These are phyloP conservation scores for Rhizopogon vesiculosus DNA, from an alignment of 768 basidiomycete species.

Conservation along the genomic window DNA sequence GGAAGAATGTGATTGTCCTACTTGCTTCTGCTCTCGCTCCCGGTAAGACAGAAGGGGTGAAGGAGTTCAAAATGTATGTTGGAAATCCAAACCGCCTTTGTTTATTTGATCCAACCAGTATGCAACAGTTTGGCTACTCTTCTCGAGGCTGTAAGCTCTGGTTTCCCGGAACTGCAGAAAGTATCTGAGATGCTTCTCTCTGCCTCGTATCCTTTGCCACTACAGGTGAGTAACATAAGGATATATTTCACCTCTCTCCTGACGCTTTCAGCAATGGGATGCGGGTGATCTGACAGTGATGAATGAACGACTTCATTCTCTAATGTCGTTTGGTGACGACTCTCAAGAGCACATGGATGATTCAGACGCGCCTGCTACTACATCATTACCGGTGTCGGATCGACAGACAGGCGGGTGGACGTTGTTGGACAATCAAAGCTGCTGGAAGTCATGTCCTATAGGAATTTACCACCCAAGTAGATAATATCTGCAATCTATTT, in stretches of 20 bases:
- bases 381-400: neutral
- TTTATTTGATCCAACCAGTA: constrained; percentile 1
- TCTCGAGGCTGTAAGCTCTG: constrained; percentile 14
- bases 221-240: constrained; percentile 11
- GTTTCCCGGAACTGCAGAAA: constrained; percentile 14
- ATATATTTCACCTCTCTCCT: neutral
- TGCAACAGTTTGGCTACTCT: constrained; percentile 18
- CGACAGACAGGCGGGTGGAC: constrained; percentile 46
- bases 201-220: neutral
- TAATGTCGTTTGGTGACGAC: constrained; percentile 23
- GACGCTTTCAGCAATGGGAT: constrained; percentile 43
- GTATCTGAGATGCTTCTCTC: constrained; percentile 14
- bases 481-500: constrained; percentile 1
- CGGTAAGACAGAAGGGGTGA: constrained; percentile 15
- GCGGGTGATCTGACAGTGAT: constrained; percentile 48
- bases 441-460: constrained; percentile 68
- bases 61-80: constrained; percentile 31
- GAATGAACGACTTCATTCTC: constrained; percentile 43
- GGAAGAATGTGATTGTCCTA: constrained; percentile 38
- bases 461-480: constrained; percentile 39
- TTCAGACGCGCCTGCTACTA: neutral
- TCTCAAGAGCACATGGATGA: constrained; percentile 5
- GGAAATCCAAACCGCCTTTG: neutral
- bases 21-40: constrained; percentile 49
- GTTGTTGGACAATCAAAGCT: constrained; percentile 32